Evolutionary conservation across 1,139 yeast species (phyloP).

Genomic region (Blastobotrys petasosporus): DNA sequence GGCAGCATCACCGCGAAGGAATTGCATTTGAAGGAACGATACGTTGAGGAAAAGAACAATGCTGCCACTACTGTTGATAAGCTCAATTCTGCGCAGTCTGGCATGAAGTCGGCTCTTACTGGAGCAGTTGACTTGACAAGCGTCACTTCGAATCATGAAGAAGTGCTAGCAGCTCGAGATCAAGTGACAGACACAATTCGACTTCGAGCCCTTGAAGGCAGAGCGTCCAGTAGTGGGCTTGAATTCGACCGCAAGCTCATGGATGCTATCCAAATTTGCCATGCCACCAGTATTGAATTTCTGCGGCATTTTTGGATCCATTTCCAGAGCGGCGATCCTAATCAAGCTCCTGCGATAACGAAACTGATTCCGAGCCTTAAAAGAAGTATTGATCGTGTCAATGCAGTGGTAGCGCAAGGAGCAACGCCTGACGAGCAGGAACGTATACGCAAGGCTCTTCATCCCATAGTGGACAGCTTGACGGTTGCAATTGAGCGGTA

Average conservation of each 20-base stretch:
- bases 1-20: conserved; percentile 48
- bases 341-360: conserved; percentile 43
- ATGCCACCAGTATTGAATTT: conserved; percentile 65
- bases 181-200: conserved; percentile 22
- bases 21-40: conserved; percentile 39
- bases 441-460: conserved; percentile 29
- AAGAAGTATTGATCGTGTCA: conserved; percentile 44
- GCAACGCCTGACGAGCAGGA: conserved; percentile 26
- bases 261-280: conserved; percentile 38
- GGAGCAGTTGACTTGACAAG: conserved; percentile 20
- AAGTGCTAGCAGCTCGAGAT: conserved; percentile 21
- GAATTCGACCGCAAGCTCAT: conserved; percentile 18
- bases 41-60: conserved; percentile 1
- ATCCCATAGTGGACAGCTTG: conserved; percentile 38
- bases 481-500: conserved; percentile 37
- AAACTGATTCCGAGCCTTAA: conserved; percentile 44
- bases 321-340: conserved; percentile 52
- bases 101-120: conserved; percentile 20
- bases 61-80: conserved; percentile 3
- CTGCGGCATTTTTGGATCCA: conserved; percentile 65
- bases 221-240: conserved; percentile 10
- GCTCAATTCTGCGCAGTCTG: conserved; percentile 12
- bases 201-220: conserved; percentile 22
- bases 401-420: conserved; percentile 32
- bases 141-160: conserved; percentile 14